A percentile compares a stretch with the other conserved stretches of the same genome.
phyloP scores from a whole-genome alignment of 108 stramenopile species.

The Tribonema minus region DNA sequence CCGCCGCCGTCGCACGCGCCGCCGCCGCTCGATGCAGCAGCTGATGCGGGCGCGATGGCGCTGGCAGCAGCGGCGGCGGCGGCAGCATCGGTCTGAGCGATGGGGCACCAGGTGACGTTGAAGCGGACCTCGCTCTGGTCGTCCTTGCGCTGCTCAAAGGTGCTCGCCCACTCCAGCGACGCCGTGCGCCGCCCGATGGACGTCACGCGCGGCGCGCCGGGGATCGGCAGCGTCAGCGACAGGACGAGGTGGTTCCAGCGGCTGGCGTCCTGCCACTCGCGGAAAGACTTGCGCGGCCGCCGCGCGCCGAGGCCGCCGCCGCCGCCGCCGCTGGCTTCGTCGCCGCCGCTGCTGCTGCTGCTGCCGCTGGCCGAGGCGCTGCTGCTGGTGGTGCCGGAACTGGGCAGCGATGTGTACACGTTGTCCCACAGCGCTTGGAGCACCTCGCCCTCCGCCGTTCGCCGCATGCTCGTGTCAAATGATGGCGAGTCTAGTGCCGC shows the following conservation, averaged over 20 bases:
- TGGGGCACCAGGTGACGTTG: conserved; percentile 9
- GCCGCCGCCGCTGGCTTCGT: neutral
- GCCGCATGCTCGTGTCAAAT: conserved; percentile 14
- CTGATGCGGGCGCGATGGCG: neutral
- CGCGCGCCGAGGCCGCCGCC: neutral
- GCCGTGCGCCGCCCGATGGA: conserved; percentile 1
- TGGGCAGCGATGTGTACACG: too few species aligned
- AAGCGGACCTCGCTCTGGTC: conserved; percentile 27
- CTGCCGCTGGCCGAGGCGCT: too few species aligned
- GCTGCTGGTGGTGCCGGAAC: too few species aligned
- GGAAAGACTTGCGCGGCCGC: conserved; percentile 7
- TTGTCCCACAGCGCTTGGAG: too few species aligned
- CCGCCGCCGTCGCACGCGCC: neutral
- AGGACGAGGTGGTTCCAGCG: conserved; percentile 29
- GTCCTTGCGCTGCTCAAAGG: conserved; percentile 14
- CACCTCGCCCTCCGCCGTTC: too few species aligned
- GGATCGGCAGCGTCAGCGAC: conserved; percentile 27
- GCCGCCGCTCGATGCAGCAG: neutral
- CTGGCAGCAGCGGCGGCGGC: neutral
- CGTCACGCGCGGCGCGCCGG: neutral
- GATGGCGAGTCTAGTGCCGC: conserved; percentile 25
- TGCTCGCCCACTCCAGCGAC: conserved; percentile 19
- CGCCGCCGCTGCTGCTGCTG: too few species aligned
- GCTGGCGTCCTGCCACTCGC: conserved; percentile 44
- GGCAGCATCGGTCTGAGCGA: neutral